Evolutionary conservation across 257 asterid genomes (phyloP).

Genomic region (Nicotiana obtusifolia): DNA sequence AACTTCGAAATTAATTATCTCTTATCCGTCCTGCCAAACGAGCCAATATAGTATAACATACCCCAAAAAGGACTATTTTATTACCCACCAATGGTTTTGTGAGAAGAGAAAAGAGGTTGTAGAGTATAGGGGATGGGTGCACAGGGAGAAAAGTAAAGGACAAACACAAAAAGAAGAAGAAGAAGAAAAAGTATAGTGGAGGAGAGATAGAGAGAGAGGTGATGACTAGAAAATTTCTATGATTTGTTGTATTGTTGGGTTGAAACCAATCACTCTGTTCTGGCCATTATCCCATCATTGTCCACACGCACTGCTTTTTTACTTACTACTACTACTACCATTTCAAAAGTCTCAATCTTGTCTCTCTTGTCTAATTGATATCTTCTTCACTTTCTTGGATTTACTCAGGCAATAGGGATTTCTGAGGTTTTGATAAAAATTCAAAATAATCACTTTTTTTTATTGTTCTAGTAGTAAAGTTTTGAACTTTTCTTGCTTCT

Average conservation of each 20-base stretch:
- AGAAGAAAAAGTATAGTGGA: conserved; percentile 2
- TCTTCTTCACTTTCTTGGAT: neutral
- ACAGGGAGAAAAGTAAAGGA: conserved; percentile 29
- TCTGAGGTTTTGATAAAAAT: conserved; percentile 15
- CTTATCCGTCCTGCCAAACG: too few species aligned
- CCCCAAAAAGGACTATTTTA: neutral
- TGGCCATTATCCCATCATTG: conserved; percentile 52
- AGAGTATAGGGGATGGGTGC: neutral
- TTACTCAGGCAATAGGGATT: conserved; percentile 15
- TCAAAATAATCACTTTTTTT: conserved; percentile 15
- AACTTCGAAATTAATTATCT: too few species aligned
- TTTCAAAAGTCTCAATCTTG: conserved; percentile 7
- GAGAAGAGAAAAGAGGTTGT: neutral
- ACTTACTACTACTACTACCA: conserved; percentile 14
- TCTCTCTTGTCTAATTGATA: conserved; percentile 9
- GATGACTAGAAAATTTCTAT: conserved; percentile 23
- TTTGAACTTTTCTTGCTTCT: conserved; percentile 9
- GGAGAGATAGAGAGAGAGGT: neutral
- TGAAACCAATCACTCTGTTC: conserved; percentile 44
- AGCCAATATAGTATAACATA: neutral
- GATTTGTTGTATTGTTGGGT: conserved; percentile 52
- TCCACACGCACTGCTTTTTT: conserved; percentile 35
- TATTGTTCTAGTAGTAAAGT: conserved; percentile 9
- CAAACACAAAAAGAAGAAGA: conserved; percentile 30
- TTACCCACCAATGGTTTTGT: conserved; percentile 7